Evolutionary conservation across 2,329 filamentous ascomycete genomes (phyloP).

Genomic region (Colletotrichum cordylinicola): DNA sequence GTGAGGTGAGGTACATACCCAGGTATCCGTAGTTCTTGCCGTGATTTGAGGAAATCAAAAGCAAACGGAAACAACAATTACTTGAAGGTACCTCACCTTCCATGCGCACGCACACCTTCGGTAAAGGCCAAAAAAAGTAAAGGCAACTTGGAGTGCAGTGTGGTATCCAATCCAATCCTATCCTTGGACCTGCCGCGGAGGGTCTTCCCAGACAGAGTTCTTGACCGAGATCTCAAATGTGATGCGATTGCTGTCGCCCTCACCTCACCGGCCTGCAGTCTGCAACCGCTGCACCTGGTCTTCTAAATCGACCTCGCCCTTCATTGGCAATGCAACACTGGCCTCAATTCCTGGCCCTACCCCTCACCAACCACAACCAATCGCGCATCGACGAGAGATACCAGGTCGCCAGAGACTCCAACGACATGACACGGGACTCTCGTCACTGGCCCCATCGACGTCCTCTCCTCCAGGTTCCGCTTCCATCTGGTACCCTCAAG

Average conservation of each 20-base stretch:
- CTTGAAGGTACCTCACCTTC: background rate
- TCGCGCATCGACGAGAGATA: slow-evolving; percentile 8
- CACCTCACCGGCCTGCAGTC: background rate
- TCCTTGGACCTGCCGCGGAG: background rate
- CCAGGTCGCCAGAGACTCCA: background rate
- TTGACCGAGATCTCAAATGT: slow-evolving; percentile 5
- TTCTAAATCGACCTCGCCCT: background rate
- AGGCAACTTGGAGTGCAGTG: background rate
- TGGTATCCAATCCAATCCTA: background rate
- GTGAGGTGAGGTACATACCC: accelerated
- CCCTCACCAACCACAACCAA: slow-evolving; percentile 12
- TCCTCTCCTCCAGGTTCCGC: background rate
- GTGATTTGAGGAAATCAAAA: background rate
- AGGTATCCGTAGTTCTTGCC: background rate
- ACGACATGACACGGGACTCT: slow-evolving; percentile 12
- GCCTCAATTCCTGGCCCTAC: slow-evolving; percentile 7
- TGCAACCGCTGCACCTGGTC: background rate
- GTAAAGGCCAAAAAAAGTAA: background rate
- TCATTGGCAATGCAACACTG: slow-evolving; percentile 14
- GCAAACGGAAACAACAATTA: background rate
- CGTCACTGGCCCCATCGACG: slow-evolving; percentile 1
- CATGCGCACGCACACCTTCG: background rate
- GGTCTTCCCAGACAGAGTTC: background rate
- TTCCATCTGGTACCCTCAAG: background rate
- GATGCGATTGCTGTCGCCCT: background rate